Conservation (phyloP, 1,284 basidiomycete genomes). For the Sanghuangporus weigelae region DNA sequence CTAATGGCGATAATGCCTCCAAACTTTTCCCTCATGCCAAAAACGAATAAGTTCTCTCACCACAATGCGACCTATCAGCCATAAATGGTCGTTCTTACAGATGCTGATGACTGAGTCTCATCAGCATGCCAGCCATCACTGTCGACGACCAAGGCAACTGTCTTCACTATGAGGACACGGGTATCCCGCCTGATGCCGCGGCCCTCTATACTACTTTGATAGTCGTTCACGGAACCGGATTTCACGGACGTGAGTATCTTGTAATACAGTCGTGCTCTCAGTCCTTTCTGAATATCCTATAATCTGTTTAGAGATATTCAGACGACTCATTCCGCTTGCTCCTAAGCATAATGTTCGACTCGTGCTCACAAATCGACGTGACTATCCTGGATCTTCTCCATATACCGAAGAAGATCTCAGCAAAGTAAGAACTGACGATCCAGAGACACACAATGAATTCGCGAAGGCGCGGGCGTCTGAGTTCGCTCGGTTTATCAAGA, state of each 20-base stretch:
- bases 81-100: no score
- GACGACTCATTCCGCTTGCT: conserved; percentile 20
- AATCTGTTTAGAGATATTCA: conserved; percentile 19
- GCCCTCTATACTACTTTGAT: conserved; percentile 22
- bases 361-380: conserved; percentile 22
- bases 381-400: conserved; percentile 23
- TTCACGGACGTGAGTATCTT: conserved; percentile 20
- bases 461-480: conserved; percentile 16
- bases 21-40: no score
- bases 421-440: not conserved
- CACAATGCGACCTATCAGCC: no score
- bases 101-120: no score
- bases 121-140: conserved; percentile 19
- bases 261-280: not conserved
- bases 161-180: conserved; percentile 23
- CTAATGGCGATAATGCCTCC: no score
- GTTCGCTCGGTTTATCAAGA: conserved; percentile 19
- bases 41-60: no score
- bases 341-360: conserved; percentile 19
- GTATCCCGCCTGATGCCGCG: conserved; percentile 3
- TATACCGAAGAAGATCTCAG: conserved; percentile 19
- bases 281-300: not conserved
- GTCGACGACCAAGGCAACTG: conserved; percentile 17
- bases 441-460: conserved; percentile 7
- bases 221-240: conserved; percentile 21